Evolutionary conservation across 176 grass and related monocot genomes (phyloP).

Genomic region (Thinopyrum elongatum): DNA sequence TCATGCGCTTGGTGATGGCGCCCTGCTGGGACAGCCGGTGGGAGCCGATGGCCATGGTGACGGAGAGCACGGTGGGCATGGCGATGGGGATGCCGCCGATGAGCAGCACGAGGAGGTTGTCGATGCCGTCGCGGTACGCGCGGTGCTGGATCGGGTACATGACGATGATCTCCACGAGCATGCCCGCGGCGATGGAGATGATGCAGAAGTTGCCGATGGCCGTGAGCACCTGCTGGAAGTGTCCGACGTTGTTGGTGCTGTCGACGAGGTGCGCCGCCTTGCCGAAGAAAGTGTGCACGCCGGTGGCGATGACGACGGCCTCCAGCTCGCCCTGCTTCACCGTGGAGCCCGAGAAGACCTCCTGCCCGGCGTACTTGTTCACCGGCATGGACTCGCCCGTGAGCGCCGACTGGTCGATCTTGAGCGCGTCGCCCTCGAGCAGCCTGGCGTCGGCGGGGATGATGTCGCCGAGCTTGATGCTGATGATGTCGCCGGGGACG

Average conservation of each 20-base stretch:
- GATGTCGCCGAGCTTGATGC: slow-evolving; percentile 98
- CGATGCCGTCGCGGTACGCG: slow-evolving; percentile 73
- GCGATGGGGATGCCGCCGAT: slow-evolving; percentile 96
- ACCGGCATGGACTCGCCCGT: slow-evolving; percentile 85
- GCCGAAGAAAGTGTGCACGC: slow-evolving; percentile 95
- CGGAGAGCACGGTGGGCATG: slow-evolving; percentile 94
- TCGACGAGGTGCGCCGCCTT: slow-evolving; percentile 97
- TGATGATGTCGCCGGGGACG: slow-evolving; percentile 93
- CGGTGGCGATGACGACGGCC: slow-evolving; percentile 92
- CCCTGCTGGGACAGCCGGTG: slow-evolving; percentile 87
- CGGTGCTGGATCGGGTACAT: slow-evolving; percentile 92
- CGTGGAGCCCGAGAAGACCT: slow-evolving; percentile 89
- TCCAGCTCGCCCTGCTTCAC: slow-evolving; percentile 96
- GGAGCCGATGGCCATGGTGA: slow-evolving; percentile 98
- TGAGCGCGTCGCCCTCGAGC: slow-evolving; percentile 81
- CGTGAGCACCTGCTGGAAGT: slow-evolving; percentile 91
- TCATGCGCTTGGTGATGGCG: slow-evolving; percentile 98
- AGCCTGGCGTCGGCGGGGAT: slow-evolving; percentile 86
- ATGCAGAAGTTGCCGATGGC: slow-evolving; percentile 99
- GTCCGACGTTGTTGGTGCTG: slow-evolving; percentile 95
- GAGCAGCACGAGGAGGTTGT: slow-evolving; percentile 93
- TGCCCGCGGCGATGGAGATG: slow-evolving; percentile 78
- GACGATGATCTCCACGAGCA: slow-evolving; percentile 73
- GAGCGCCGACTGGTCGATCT: slow-evolving; percentile 92
- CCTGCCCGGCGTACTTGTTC: slow-evolving; percentile 76